Evolutionary conservation across 768 basidiomycete genomes (phyloP), one percentile per base, ranked within the genome.

Genomic region (Ramaria rubella): DNA sequence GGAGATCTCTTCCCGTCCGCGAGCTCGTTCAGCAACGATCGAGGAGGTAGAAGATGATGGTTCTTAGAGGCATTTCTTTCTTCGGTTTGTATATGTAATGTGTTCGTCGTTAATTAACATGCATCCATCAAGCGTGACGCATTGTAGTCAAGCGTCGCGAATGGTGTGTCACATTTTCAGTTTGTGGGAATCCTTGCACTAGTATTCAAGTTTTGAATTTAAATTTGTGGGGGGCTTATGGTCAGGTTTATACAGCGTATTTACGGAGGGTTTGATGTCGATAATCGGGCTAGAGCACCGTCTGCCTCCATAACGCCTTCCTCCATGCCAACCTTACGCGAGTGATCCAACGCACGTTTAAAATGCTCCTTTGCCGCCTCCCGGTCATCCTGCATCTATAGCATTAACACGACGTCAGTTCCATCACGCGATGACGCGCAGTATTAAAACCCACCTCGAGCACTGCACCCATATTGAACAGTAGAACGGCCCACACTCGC

Each of bases 401-500:
- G 23, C 34, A 38, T 24, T 46, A 17, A 43, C 42, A 23, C 57
- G 67, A 29, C 43, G n/a, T 14, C 2, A 34, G 15, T 42, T n/a
- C 23, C 14, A 46, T 26, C 8, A 29, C 38, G 27, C 8, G 27
- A 34, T 30, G 23, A 26, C 44, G 3, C 5, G 27, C n/a, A n/a
- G n/a, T n/a, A n/a, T n/a, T n/a, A 26, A 48, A n/a, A 55, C 63
- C 2, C 46, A 66, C 69, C 70, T 83, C 79, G 9, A 78, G 72
- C 52, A 86, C 61, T 45, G 78, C 75, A 21, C 78, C 85, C 40
- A 84, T 67, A 58, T 87, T 86, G 61, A 78, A 85, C n/a, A 85
- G 65, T 36, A 79, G 73, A 2, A 79, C 80, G 3, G 79, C 80
- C 49, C 80, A 75, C 0, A 78, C 79, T 38, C 76, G 70, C 51